Base-by-base conservation (phyloP, 2,329 filamentous ascomycete genomes). In the Pyrenochaeta sp. region DNA sequence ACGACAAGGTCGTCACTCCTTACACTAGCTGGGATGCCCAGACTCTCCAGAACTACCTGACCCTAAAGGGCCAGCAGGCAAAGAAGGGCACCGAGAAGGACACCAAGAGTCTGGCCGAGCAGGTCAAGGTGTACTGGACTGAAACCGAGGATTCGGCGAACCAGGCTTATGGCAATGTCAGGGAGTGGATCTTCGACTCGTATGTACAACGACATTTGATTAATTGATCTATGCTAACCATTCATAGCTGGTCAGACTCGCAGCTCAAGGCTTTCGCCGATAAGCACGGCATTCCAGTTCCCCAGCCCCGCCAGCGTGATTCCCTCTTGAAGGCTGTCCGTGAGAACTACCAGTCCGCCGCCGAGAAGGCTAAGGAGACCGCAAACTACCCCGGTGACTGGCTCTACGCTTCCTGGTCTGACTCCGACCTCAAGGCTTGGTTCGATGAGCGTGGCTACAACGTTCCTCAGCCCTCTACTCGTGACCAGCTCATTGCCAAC, bases 191-290 rank as follows among this genome's bases (percentile, higher is more conserved):
- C 67, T 90, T 98, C 72, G 92, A 98, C 76, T 86, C 82, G 88
- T 91, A 79, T 51, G 69, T 58, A 49, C 39, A n/a, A 24, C 25
- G 2, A 32, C 10, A 9, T 2, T 9, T 22, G 8, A 12, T 2
- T 24, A 19, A 9, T 5, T 28, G 12, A 43, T 32, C 42, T 5
- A 9, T 27, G 63, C 79, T 86, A 72, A 85, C 69, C 50, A 52
- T 15, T 12, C 44, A 8, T 64, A 95, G 91, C 58, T 97, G 93
- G 92, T 89, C 90, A 66, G 94, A 98, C 56, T 97, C 93, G 65
- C 90, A 96, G 77, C 85, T 99, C 67, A 97, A 98, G 84, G 82
- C 91, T 1, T 98, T 98, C 80, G 90, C 93, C 63, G 94, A 98
- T 78, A 90, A 90, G 77, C 87, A 98, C 78, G 86, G 86, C 63